Conservation (phyloP, 2,329 filamentous ascomycete species). For the Fusarium sp. region DNA sequence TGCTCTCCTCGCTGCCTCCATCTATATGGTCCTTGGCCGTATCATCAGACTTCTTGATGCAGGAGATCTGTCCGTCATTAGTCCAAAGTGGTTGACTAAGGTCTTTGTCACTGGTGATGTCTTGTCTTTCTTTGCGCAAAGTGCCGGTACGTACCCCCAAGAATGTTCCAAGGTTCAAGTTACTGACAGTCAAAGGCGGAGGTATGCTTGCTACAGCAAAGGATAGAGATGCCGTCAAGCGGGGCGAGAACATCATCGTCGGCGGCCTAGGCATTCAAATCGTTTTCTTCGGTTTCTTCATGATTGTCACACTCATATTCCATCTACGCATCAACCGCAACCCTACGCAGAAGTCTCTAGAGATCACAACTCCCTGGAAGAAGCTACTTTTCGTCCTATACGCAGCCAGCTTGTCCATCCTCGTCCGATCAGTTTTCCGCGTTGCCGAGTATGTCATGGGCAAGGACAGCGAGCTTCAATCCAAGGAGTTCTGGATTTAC, state of each 20-base stretch:
- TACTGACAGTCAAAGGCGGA: constrained; percentile 37
- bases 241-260: constrained; percentile 64
- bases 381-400: constrained; percentile 50
- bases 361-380: constrained; percentile 51
- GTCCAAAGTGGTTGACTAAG: constrained; percentile 61
- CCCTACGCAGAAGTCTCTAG: constrained; percentile 35
- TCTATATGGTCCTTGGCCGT: constrained; percentile 63
- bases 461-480: constrained; percentile 52
- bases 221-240: constrained; percentile 46
- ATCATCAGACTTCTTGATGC: constrained; percentile 57
- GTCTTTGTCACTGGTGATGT: constrained; percentile 66
- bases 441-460: constrained; percentile 59
- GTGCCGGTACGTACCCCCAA: constrained; percentile 39
- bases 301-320: constrained; percentile 62
- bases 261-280: constrained; percentile 68
- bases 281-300: constrained; percentile 67
- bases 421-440: constrained; percentile 59
- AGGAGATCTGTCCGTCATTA: constrained; percentile 57
- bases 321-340: constrained; percentile 53
- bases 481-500: constrained; percentile 55
- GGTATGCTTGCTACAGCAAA: constrained; percentile 47
- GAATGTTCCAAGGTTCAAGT: not conserved
- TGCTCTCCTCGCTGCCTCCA: constrained; percentile 59
- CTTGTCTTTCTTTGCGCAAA: constrained; percentile 58
- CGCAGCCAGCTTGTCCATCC: constrained; percentile 52